Conservation (phyloP, 768 basidiomycete species). For the Calvatia gigantea region DNA sequence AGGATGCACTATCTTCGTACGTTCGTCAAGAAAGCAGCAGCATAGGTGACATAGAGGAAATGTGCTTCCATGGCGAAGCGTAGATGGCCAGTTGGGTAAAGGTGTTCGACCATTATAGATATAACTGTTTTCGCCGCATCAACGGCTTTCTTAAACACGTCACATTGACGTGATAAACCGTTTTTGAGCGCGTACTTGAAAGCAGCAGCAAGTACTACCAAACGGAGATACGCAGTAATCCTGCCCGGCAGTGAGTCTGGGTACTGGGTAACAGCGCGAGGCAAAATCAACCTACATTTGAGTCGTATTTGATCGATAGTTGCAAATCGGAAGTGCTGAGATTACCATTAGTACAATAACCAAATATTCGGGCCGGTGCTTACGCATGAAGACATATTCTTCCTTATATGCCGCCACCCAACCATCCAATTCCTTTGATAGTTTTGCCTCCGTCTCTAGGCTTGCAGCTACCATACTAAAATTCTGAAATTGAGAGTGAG, state of each 20-base stretch:
- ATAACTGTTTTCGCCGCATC: conserved; percentile 57
- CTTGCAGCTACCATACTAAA: conserved; percentile 30
- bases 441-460: conserved; percentile 33
- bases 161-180: conserved; percentile 36
- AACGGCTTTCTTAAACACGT: conserved; percentile 44
- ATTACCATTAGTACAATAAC: background rate
- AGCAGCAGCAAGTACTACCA: conserved; percentile 53
- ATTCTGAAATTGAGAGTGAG: conserved; percentile 19
- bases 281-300: conserved; percentile 30
- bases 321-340: conserved; percentile 39
- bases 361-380: conserved; percentile 13
- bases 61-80: conserved; percentile 54
- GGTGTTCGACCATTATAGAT: conserved; percentile 45
- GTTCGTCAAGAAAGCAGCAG: conserved; percentile 58
- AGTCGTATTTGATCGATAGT: conserved; percentile 40
- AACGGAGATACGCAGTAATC: conserved; percentile 50
- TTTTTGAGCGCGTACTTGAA: conserved; percentile 45
- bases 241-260: conserved; percentile 24
- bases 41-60: conserved; percentile 53
- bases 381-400: conserved; percentile 33
- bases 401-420: conserved; percentile 41
- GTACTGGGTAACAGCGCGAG: background rate
- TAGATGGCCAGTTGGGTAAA: conserved; percentile 52
- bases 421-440: conserved; percentile 32
- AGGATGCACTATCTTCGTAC: conserved; percentile 28